phyloP scores from a whole-genome alignment of 2,329 filamentous ascomycete genomes.

The Neonectria coccinea region DNA sequence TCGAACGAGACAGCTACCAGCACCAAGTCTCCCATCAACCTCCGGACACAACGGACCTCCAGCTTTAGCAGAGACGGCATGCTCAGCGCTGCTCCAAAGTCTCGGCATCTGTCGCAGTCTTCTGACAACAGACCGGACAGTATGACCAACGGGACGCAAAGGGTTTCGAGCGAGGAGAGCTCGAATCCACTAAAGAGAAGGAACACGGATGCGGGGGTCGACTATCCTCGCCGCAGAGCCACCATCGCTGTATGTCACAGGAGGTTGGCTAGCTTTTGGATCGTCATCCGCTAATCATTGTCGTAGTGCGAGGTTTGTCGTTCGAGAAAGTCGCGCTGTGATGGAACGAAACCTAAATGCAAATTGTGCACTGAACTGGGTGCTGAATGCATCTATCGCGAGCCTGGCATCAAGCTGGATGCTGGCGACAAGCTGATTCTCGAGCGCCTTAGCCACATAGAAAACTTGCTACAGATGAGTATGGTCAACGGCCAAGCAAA shows the following conservation, averaged over 20 bases:
- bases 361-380: slow-evolving; percentile 85
- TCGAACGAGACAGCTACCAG: slow-evolving; percentile 54
- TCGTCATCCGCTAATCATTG: slow-evolving; percentile 33
- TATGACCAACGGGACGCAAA: slow-evolving; percentile 59
- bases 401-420: slow-evolving; percentile 88
- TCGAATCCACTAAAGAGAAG: slow-evolving; percentile 71
- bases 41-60: slow-evolving; percentile 60
- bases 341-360: slow-evolving; percentile 84
- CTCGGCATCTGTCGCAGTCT: slow-evolving; percentile 66
- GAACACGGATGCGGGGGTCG: slow-evolving; percentile 70
- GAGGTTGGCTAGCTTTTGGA: background rate
- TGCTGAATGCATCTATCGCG: slow-evolving; percentile 85
- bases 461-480: slow-evolving; percentile 80
- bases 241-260: slow-evolving; percentile 70
- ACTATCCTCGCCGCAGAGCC: slow-evolving; percentile 73
- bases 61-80: slow-evolving; percentile 66
- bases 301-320: slow-evolving; percentile 82
- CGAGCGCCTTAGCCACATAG: slow-evolving; percentile 81
- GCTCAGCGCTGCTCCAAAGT: slow-evolving; percentile 64
- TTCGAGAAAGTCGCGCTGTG: slow-evolving; percentile 82
- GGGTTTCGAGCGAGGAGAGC: slow-evolving; percentile 62
- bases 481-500: slow-evolving; percentile 64
- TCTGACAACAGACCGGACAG: slow-evolving; percentile 61
- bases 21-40: slow-evolving; percentile 64
- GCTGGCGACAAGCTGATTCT: slow-evolving; percentile 88